phyloP scores from a whole-genome alignment of 306 rosid species.

The Amphicarpaea edgeworthii region DNA sequence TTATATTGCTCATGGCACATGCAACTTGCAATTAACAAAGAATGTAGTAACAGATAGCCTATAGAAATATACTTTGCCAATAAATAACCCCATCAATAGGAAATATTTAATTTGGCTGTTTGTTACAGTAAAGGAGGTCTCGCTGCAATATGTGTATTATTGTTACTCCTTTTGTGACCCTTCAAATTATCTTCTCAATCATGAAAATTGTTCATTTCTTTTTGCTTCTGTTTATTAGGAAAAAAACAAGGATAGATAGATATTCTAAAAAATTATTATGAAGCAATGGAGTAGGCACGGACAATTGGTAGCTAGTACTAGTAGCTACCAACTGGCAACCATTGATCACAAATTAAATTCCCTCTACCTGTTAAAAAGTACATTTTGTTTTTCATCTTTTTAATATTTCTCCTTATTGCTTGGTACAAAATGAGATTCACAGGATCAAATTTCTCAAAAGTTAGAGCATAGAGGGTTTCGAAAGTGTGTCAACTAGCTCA shows the following conservation, averaged over 20 bases:
- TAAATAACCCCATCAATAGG: conserved; percentile 7
- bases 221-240: no score
- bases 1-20: conserved; percentile 20
- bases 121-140: not conserved
- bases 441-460: not conserved
- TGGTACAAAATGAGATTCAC: conserved; percentile 26
- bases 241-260: no score
- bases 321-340: conserved; percentile 45
- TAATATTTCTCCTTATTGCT: not conserved
- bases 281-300: not conserved
- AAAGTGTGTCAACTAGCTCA: not conserved
- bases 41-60: conserved; percentile 21
- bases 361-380: not conserved
- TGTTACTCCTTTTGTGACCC: not conserved
- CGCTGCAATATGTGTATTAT: not conserved
- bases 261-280: not conserved
- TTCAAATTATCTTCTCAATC: not conserved
- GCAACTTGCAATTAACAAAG: conserved; percentile 5
- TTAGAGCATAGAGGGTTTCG: not conserved
- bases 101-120: conserved; percentile 28
- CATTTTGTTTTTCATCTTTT: not conserved
- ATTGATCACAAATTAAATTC: conserved; percentile 45
- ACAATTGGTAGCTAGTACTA: conserved; percentile 17
- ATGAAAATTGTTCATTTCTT: no score
- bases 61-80: not conserved